Percentiles rank a stretch among this genome's conserved stretches.
phyloP scores from a whole-genome alignment of 2,329 filamentous ascomycete genomes.

The Penicillium occitanis region DNA sequence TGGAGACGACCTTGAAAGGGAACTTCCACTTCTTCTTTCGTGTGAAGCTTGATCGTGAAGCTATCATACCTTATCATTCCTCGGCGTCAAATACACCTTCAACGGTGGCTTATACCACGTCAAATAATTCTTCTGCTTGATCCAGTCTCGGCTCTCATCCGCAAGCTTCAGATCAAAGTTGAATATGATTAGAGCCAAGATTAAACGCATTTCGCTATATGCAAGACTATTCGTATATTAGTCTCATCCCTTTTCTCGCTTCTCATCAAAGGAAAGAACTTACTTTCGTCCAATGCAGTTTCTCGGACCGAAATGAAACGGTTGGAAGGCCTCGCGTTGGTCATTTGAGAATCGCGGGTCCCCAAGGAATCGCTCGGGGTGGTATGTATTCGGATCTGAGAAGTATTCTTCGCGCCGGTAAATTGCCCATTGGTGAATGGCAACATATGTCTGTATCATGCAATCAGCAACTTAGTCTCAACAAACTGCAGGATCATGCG shows the following conservation, averaged over 20 bases:
- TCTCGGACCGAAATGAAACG: slow-evolving; percentile 52
- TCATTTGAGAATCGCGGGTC: slow-evolving; percentile 42
- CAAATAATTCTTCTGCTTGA: slow-evolving; percentile 41
- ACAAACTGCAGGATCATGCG: background rate
- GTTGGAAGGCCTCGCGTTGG: slow-evolving; percentile 47
- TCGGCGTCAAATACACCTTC: slow-evolving; percentile 39
- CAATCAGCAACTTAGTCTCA: background rate
- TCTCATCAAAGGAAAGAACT: slow-evolving; percentile 24
- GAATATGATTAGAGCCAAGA: slow-evolving; percentile 51
- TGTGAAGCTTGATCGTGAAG: background rate
- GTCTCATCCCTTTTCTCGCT: background rate
- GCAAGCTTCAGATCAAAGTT: slow-evolving; percentile 51
- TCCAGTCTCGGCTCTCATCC: slow-evolving; percentile 42
- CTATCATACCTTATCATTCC: background rate
- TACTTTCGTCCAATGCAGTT: slow-evolving; percentile 55
- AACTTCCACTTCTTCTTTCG: too few species aligned
- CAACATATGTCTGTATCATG: slow-evolving; percentile 41
- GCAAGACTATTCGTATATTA: slow-evolving; percentile 42
- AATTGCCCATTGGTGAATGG: slow-evolving; percentile 48
- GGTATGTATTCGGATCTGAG: slow-evolving; percentile 46
- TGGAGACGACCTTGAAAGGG: too few species aligned
- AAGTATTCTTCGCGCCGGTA: slow-evolving; percentile 50
- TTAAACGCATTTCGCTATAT: slow-evolving; percentile 53
- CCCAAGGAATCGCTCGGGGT: slow-evolving; percentile 45
- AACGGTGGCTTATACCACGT: slow-evolving; percentile 46